Percentiles rank a stretch among this genome's conserved stretches.
Conservation (phyloP, 2,329 filamentous ascomycete species). For the Cladophialophora carrionii region DNA sequence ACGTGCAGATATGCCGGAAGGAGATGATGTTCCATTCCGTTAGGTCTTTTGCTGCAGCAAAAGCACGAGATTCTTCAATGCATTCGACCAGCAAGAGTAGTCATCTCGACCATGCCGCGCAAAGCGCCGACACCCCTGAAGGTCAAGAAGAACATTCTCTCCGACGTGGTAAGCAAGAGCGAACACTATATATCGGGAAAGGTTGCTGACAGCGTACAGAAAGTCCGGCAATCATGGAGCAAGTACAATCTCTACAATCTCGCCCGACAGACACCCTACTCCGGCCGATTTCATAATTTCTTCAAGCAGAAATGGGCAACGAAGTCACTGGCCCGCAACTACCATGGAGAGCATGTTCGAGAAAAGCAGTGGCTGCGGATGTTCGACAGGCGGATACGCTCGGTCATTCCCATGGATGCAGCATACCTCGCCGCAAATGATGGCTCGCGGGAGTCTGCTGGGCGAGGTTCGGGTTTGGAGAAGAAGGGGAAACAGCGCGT, state of each 20-base stretch:
- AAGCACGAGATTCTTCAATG: slow-evolving; percentile 16
- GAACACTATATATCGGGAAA: neutral
- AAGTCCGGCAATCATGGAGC: slow-evolving; percentile 94
- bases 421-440: slow-evolving; percentile 77
- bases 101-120: slow-evolving; percentile 47
- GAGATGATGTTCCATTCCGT: slow-evolving; percentile 6
- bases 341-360: slow-evolving; percentile 92
- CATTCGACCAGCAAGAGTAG: neutral
- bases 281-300: slow-evolving; percentile 63
- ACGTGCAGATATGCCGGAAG: neutral
- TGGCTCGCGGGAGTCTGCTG: slow-evolving; percentile 79
- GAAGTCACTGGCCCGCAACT: slow-evolving; percentile 79
- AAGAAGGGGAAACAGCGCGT: slow-evolving; percentile 15
- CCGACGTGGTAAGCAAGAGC: slow-evolving; percentile 13
- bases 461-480: slow-evolving; percentile 75
- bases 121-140: slow-evolving; percentile 49
- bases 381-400: slow-evolving; percentile 79
- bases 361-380: slow-evolving; percentile 94
- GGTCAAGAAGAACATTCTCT: slow-evolving; percentile 17
- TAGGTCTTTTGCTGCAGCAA: neutral
- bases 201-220: slow-evolving; percentile 58
- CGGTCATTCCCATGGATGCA: slow-evolving; percentile 84
- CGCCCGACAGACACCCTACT: slow-evolving; percentile 56
- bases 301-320: slow-evolving; percentile 98
- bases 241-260: slow-evolving; percentile 97